Conservation (phyloP, 2,329 filamentous ascomycete genomes). For the Didymella keratinophila region DNA sequence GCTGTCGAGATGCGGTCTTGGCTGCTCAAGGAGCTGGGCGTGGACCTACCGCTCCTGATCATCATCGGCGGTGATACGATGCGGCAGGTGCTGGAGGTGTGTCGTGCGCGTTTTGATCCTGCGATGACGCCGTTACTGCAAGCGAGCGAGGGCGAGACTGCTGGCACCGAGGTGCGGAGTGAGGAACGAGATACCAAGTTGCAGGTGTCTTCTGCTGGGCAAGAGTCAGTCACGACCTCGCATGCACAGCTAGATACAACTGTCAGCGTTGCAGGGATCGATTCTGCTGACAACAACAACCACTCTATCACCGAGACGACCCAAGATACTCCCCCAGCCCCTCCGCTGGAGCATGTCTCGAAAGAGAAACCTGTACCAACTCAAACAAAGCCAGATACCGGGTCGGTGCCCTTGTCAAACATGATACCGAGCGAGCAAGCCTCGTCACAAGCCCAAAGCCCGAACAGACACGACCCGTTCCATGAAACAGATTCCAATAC, state of each 20-base stretch:
- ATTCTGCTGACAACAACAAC: neutral
- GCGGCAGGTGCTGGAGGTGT: neutral
- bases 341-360: neutral
- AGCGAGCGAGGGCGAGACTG: neutral
- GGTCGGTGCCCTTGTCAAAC: neutral
- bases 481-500: neutral
- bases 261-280: neutral
- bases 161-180: neutral
- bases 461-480: neutral
- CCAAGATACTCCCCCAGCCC: no score
- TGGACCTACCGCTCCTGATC: conserved; percentile 36
- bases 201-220: neutral
- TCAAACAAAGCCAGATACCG: neutral
- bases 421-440: neutral
- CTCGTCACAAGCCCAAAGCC: no score
- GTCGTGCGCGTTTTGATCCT: neutral
- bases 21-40: conserved; percentile 47
- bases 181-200: neutral
- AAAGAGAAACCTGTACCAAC: neutral
- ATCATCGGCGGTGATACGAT: conserved; percentile 29
- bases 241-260: neutral
- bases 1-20: conserved; percentile 52
- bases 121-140: neutral
- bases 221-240: neutral
- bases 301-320: neutral